Evolutionary conservation across 1,284 basidiomycete species (phyloP), one percentile per base, ranked within the genome.

Genomic region (Fomes fomentarius): DNA sequence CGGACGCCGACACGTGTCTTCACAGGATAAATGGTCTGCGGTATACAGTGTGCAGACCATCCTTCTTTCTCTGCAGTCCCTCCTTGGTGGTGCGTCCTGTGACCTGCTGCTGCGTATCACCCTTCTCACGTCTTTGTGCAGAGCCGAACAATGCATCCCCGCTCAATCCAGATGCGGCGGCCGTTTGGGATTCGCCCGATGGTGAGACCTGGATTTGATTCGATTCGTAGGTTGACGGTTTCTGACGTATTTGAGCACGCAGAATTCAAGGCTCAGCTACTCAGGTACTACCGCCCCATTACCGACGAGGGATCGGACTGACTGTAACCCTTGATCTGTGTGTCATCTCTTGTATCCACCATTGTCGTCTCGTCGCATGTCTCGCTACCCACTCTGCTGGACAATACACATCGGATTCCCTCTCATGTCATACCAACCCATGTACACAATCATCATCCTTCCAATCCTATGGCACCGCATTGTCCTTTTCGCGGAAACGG

Each of bases 61-160:
- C 40, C 78, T 94, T 12, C 74, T 94, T n/a, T 94, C 92, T 8
- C 70, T 94, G 52, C 92, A 94, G 65, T 92, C 89, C 9, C 74
- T 94, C 25, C 79, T 94, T 42, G 92, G 92, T 63, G 91, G 91
- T 91, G 64, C 28, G 56, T 50, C 39, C 81, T 72, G 6, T 0
- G 21, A 10, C 24, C 34, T 22, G 47, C 7, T 25, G 8, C n/a
- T 22, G 3, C 8, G 15, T 10, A 8, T 34, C n/a, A 24, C 26
- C 10, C 39, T 17, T 1, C 21, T 50, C n/a, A 34, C 42, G 38
- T 34, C 21, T 14, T 7, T 43, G 39, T 50, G n/a, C 63, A 93
- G 92, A 94, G 71, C 93, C 92, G 24, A 94, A 94, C 76, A 94
- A 94, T 66, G 88, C 87, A 4, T 93, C 91, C 3, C 92, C 92